A percentile compares a stretch with the other conserved stretches of the same genome.
phyloP scores from a whole-genome alignment of 2,329 filamentous ascomycete species.

The Seiridium cupressi region DNA sequence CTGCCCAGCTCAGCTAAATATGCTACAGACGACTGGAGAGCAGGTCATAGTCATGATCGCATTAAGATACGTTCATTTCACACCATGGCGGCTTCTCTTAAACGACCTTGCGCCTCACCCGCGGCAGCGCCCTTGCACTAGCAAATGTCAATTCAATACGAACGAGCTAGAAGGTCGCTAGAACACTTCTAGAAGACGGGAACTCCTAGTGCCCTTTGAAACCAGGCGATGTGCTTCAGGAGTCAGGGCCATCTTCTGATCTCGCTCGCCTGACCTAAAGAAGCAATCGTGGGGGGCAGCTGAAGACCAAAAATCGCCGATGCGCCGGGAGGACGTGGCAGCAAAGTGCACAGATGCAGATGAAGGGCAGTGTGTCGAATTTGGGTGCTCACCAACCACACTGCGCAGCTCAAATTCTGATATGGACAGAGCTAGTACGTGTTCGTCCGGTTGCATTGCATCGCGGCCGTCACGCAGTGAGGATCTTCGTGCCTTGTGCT shows the following conservation, averaged over 20 bases:
- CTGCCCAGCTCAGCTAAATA: not conserved
- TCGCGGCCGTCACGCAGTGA: not conserved
- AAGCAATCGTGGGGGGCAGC: not conserved
- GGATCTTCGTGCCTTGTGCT: not conserved
- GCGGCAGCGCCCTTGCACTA: not conserved
- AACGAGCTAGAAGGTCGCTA: constrained; percentile 4
- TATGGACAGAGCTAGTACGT: not conserved
- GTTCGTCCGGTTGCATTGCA: not conserved
- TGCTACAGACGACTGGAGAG: not conserved
- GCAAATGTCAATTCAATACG: constrained; percentile 1
- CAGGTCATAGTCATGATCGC: not conserved
- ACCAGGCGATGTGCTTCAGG: constrained; percentile 6
- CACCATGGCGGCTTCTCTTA: not conserved
- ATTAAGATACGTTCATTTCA: not conserved
- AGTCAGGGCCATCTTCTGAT: not conserved
- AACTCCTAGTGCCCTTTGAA: constrained; percentile 1
- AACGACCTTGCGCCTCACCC: not conserved
- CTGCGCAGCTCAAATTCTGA: not conserved
- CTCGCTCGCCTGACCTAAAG: constrained; percentile 1
- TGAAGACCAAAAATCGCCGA: not conserved
- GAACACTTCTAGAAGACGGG: constrained; percentile 7
- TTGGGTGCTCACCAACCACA: not conserved
- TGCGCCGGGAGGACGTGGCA: not conserved
- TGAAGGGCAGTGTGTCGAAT: not conserved
- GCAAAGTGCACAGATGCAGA: not conserved